Base-by-base conservation (phyloP, 176 grass and related monocot species). In the Chloris gayana region DNA sequence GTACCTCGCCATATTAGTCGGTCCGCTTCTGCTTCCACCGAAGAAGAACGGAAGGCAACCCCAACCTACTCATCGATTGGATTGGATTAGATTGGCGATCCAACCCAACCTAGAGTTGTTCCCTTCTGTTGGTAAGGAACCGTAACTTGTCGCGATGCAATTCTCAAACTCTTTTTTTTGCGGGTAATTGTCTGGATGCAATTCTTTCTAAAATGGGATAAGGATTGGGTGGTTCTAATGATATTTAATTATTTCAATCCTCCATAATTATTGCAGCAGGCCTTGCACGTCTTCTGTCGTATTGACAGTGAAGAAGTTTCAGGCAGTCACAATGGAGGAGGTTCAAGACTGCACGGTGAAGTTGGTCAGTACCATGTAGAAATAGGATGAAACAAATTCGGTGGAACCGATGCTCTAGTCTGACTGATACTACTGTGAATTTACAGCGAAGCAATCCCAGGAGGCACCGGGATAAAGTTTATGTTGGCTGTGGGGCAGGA, bases 401-500 rank as follows among this genome's bases (percentile, higher is more conserved):
- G n/a, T 87, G 68, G 72, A 63, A 76, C 4, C 2, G 17, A 56
- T 10, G 56, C 34, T 70, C 63, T 19, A 63, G 9, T 83, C 73
- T 64, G 45, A 49, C 9, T 62, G 25, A 70, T 73, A 63, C 72
- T 81, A 35, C 1, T 64, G 38, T 80, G 14, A 18, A 27, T 70
- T 78, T 41, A 76, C 62, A 98, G 95, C 88, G 90, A 84, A 83
- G 64, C 9, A 84, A 91, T 84, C 89, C 92, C 79, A 39, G n/a
- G 38, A 72, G 86, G 45, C 46, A 47, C 64, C 94, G 91, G 85
- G 80, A 93, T 72, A 91, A 81, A 76, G 88, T 98, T 66, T 80
- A 73, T 73, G 81, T 98, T 72, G 95, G 88, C 47, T 98, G 95
- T 66, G 95, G 95, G 35, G 95, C 95, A 54, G 95, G 95, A 25